phyloP scores from a whole-genome alignment of 768 basidiomycete genomes.

The Tricholoma matsutake region DNA sequence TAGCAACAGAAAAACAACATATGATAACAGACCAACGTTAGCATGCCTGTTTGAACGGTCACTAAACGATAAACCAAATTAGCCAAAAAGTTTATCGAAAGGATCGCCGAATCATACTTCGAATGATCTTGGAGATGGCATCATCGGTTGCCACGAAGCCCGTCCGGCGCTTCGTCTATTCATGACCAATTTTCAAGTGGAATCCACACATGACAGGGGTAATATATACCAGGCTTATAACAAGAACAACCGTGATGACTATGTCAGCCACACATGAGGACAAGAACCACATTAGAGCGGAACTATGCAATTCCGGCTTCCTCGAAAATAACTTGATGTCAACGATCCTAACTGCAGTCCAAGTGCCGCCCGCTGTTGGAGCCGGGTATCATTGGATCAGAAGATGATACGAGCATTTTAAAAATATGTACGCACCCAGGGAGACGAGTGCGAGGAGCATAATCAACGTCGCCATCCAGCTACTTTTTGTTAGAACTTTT shows the following conservation, averaged over 20 bases:
- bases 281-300: constrained; percentile 43
- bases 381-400: not conserved
- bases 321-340: constrained; percentile 22
- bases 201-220: not conserved
- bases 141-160: constrained; percentile 35
- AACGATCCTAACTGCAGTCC: constrained; percentile 25
- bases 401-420: not conserved
- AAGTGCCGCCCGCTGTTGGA: constrained; percentile 30
- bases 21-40: constrained; percentile 26
- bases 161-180: constrained; percentile 34
- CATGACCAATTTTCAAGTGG: not conserved
- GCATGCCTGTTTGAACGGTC: constrained; percentile 44
- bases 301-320: constrained; percentile 29
- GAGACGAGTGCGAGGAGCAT: constrained; percentile 25
- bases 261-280: constrained; percentile 43
- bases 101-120: constrained; percentile 17
- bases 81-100: not conserved
- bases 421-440: constrained; percentile 23
- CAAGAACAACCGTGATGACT: constrained; percentile 42
- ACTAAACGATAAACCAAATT: constrained; percentile 12
- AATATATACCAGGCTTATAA: constrained; percentile 39
- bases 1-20: not conserved
- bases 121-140: constrained; percentile 31
- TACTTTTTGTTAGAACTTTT: constrained; percentile 27
- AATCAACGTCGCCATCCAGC: constrained; percentile 25